Evolutionary conservation across 2,329 filamentous ascomycete species (phyloP).

Genomic region (Penicillium expansum): DNA sequence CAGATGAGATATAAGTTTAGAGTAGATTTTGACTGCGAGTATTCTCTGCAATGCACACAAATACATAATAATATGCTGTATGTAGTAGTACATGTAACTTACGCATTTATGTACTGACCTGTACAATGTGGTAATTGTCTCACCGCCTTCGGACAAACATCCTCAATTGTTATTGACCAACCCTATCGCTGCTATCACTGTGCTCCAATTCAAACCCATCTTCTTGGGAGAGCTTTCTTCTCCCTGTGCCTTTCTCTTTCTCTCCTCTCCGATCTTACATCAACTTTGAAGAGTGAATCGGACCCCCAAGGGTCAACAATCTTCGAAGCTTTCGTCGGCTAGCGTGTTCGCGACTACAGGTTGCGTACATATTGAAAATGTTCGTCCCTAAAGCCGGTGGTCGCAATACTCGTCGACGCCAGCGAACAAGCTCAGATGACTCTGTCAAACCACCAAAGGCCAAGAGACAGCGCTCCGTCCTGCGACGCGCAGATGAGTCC

Average conservation of each 20-base stretch:
- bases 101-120: not conserved
- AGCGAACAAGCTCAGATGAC: constrained; percentile 46
- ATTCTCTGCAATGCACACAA: not conserved
- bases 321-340: constrained; percentile 3
- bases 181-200: constrained; percentile 2
- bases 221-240: not conserved
- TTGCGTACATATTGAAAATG: constrained; percentile 28
- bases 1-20: too few species aligned
- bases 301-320: constrained; percentile 4
- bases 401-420: constrained; percentile 40
- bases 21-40: not conserved
- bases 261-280: not conserved
- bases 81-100: not conserved
- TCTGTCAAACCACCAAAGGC: constrained; percentile 45
- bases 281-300: not conserved
- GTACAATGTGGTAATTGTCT: not conserved
- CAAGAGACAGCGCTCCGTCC: constrained; percentile 47
- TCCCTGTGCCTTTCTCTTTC: not conserved
- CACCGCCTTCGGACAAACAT: constrained; percentile 18
- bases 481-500: constrained; percentile 38
- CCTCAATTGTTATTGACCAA: constrained; percentile 14
- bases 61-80: not conserved
- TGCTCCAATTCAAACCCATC: constrained; percentile 9
- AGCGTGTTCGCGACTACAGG: not conserved
- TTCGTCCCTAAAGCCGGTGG: constrained; percentile 39